A percentile compares a stretch with the other conserved stretches of the same genome.
Evolutionary conservation across 176 grass and related monocot species (phyloP).

Genomic region (Pharus latifolius): DNA sequence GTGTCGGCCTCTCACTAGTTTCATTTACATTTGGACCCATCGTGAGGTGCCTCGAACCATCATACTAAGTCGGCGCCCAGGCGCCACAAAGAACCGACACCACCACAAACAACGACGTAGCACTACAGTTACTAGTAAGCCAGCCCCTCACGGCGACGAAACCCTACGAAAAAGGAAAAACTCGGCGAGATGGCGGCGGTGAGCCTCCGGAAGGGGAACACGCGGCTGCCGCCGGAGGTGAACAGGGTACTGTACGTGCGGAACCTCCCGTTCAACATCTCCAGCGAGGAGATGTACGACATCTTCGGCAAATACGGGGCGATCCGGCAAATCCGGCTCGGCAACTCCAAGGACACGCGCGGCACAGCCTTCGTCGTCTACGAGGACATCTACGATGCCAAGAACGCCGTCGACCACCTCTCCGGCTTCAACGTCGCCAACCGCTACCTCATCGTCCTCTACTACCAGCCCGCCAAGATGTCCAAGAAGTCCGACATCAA

Average conservation of each 20-base stretch:
- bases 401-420: conserved; percentile 99
- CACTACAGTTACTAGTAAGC: no score
- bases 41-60: no score
- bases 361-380: conserved; percentile 98
- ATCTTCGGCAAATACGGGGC: conserved; percentile 99
- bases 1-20: no score
- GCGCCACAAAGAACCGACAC: neutral
- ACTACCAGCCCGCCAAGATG: conserved; percentile 97
- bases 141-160: conserved; percentile 7
- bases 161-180: neutral
- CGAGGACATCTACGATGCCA: conserved; percentile 99
- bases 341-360: conserved; percentile 83
- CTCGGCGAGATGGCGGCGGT: conserved; percentile 53
- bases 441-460: conserved; percentile 97
- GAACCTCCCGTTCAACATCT: conserved; percentile 99
- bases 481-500: conserved; percentile 79
- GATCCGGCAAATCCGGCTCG: conserved; percentile 95
- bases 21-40: no score
- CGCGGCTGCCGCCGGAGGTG: conserved; percentile 88
- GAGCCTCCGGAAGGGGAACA: conserved; percentile 76
- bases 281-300: conserved; percentile 99
- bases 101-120: neutral
- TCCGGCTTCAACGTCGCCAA: conserved; percentile 99
- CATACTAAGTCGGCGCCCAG: neutral
- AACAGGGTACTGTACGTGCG: conserved; percentile 94